Conservation (phyloP, 768 basidiomycete genomes). For the Russula compacta region DNA sequence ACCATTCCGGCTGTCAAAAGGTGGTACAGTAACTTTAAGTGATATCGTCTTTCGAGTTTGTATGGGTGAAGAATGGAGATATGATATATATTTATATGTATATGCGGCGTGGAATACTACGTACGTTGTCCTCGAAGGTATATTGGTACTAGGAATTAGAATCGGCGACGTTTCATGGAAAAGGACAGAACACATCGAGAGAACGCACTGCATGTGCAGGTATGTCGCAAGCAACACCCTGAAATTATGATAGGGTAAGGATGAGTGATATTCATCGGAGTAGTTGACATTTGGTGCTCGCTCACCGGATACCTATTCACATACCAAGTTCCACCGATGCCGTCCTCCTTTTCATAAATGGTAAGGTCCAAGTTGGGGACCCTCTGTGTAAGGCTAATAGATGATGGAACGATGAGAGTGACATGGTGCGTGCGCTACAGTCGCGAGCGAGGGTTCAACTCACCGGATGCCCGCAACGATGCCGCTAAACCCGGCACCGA, state of each 20-base stretch:
- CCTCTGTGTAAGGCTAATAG: slow-evolving; percentile 40
- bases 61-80: no score
- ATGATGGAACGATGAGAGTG: background rate
- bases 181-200: background rate
- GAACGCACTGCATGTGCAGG: slow-evolving; percentile 12
- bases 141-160: slow-evolving; percentile 5
- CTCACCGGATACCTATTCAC: slow-evolving; percentile 28
- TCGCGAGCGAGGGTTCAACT: background rate
- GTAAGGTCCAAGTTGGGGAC: slow-evolving; percentile 45
- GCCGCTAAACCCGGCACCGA: slow-evolving; percentile 54
- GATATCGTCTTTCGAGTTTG: no score
- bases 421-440: background rate
- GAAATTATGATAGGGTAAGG: background rate
- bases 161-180: background rate
- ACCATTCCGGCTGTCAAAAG: slow-evolving; percentile 15
- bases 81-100: no score
- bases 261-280: background rate
- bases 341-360: slow-evolving; percentile 52
- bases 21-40: no score
- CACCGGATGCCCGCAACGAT: slow-evolving; percentile 51
- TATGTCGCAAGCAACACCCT: slow-evolving; percentile 17
- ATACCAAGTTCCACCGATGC: slow-evolving; percentile 57
- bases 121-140: slow-evolving; percentile 15
- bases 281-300: background rate
- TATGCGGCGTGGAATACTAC: background rate